Conservation (phyloP, 2,329 filamentous ascomycete species). For the Stagonosporopsis cucurbitacearum region DNA sequence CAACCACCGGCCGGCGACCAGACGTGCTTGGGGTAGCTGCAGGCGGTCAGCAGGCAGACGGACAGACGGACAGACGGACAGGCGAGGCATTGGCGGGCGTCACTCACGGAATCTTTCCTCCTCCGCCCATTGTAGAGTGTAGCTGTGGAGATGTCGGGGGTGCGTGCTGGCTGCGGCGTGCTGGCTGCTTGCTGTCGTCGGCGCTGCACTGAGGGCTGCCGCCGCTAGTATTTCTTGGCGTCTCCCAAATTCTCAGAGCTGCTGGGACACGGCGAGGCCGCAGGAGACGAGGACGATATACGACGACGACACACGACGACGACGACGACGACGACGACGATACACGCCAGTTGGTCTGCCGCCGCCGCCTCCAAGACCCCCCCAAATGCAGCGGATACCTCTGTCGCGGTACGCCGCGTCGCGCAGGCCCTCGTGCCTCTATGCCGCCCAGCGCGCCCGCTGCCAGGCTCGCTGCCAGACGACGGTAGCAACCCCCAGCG, state of each 20-base stretch:
- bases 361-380: conserved; percentile 24
- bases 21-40: conserved; percentile 97
- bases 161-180: conserved; percentile 8
- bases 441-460: conserved; percentile 20
- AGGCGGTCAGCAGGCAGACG: conserved; percentile 25
- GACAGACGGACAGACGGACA: too few relatives aligned
- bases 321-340: conserved; percentile 8
- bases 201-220: conserved; percentile 4
- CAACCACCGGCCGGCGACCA: conserved; percentile 98
- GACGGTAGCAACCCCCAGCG: conserved; percentile 6
- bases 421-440: conserved; percentile 47
- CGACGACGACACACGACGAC: background rate
- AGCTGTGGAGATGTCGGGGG: conserved; percentile 42
- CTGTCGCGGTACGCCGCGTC: conserved; percentile 64
- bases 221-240: conserved; percentile 13
- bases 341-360: conserved; percentile 4
- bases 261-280: background rate
- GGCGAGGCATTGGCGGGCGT: conserved; percentile 20
- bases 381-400: conserved; percentile 66
- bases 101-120: conserved; percentile 73
- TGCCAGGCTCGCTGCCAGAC: conserved; percentile 4
- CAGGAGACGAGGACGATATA: background rate
- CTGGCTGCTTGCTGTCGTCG: conserved; percentile 9
- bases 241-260: conserved; percentile 18
- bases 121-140: conserved; percentile 68